phyloP scores from a whole-genome alignment of 345 rosid genomes.

The Geranium rotundifolium region DNA sequence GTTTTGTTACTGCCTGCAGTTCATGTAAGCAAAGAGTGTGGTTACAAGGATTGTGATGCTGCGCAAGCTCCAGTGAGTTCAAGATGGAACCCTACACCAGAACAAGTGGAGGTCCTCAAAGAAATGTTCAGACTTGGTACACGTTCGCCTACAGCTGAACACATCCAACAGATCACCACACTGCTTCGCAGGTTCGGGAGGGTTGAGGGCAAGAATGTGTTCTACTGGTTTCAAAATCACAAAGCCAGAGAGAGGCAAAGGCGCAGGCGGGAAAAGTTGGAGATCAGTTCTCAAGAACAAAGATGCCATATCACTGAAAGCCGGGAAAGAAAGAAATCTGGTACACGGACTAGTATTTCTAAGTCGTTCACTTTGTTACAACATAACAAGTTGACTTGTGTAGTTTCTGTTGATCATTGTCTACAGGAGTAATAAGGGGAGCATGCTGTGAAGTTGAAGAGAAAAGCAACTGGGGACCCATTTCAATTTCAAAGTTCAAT shows the following conservation, averaged over 20 bases:
- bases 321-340: constrained; percentile 19
- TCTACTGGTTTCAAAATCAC: constrained; percentile 80
- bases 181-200: constrained; percentile 55
- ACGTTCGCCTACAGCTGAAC: constrained; percentile 47
- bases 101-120: constrained; percentile 50
- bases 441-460: constrained; percentile 22
- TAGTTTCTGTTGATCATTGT: background rate
- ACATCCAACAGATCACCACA: constrained; percentile 52
- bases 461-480: constrained; percentile 25
- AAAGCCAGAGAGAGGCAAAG: constrained; percentile 58
- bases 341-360: too few species aligned
- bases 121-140: constrained; percentile 49
- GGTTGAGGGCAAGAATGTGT: constrained; percentile 69
- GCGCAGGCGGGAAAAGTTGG: constrained; percentile 40
- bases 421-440: constrained; percentile 18
- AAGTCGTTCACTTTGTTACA: background rate
- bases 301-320: constrained; percentile 9
- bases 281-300: constrained; percentile 8
- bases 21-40: constrained; percentile 6
- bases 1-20: constrained; percentile 3
- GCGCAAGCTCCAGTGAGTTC: constrained; percentile 22
- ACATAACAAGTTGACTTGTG: background rate
- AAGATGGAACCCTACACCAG: constrained; percentile 72
- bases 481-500: constrained; percentile 10
- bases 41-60: constrained; percentile 1